Evolutionary conservation across 345 rosid species (phyloP), one percentile per base, ranked within the genome.

Genomic region (Gossypium stocksii): DNA sequence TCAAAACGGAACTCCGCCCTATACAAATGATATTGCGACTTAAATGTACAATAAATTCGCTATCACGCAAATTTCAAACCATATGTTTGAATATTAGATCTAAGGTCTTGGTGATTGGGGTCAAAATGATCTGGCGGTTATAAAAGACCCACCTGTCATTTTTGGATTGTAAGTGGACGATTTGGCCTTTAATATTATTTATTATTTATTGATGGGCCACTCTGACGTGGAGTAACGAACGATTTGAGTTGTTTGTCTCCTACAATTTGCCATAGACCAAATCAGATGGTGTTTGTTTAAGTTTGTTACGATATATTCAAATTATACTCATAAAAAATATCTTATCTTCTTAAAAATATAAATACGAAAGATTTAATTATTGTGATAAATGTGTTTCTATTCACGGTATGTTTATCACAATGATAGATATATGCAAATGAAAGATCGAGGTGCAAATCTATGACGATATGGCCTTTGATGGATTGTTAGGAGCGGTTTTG

Each of bases 1-100:
- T 62, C 66, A 62, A 62, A 60, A 27, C 29, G 43, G 29, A 60
- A 60, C 65, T 27, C 43, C n/a, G 65, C 43, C 65, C 41, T 4
- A 8, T 29, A 5, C 6, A 62, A 34, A 62, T 62, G 66, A 62
- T 34, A 62, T 46, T 34, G 66, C 45, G 45, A 62, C 22, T 62
- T 34, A 16, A 63, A 63, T 63, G 67, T 34, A 45, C 67, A 17
- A 22, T 63, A 63, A 63, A 34, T 63, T 38, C 67, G 67, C 46
- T 17, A 17, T 34, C 14, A 7, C 22, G 17, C 23, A 11, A 38
- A 63, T 63, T 63, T 34, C 67, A 34, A 45, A 34, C 67, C 67
- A 34, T 63, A 34, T 63, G 48, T 63, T 63, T 62, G 3, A 16
- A 34, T 8, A 29, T 10, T 7, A 34, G 20, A 63, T 63, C 67